These are phyloP conservation scores for Hymenoscyphus linearis DNA, from an alignment of 2,329 filamentous ascomycete species.

Conservation along the genomic window DNA sequence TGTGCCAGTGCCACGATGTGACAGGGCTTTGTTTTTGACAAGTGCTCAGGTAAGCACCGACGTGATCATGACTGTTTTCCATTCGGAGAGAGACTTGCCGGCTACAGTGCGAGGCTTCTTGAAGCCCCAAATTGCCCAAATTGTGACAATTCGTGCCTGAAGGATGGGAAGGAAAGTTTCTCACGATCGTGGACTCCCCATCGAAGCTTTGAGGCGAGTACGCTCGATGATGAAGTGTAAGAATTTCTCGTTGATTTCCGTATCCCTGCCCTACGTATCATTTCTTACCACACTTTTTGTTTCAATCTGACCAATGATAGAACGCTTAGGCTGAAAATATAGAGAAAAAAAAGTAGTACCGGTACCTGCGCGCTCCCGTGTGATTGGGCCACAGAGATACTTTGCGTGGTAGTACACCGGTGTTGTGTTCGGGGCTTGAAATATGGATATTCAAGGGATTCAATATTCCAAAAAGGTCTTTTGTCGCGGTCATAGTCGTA, in stretches of 20 bases:
- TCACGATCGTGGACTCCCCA: too few relatives aligned
- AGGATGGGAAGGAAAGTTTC: too few relatives aligned
- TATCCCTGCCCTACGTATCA: neutral
- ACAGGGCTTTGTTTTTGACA: neutral
- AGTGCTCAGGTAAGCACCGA: neutral
- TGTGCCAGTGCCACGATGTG: neutral
- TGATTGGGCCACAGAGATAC: neutral
- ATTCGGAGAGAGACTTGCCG: neutral
- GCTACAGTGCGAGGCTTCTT: too few relatives aligned
- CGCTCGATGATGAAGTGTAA: neutral
- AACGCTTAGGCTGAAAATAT: neutral
- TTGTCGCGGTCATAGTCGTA: neutral
- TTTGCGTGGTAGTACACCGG: neutral
- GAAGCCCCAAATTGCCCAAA: too few relatives aligned
- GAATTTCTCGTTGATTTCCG: neutral
- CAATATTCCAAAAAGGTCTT: neutral
- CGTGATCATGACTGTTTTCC: neutral
- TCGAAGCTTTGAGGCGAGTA: neutral
- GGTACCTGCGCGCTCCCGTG: neutral
- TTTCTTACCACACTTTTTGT: neutral
- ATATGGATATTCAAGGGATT: neutral
- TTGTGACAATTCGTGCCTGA: too few relatives aligned
- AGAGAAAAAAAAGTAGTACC: neutral
- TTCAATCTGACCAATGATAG: neutral
- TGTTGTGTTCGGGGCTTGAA: neutral